Conservation (phyloP, 805 yeast genomes). For the Zygosaccharomyces rouxii region DNA sequence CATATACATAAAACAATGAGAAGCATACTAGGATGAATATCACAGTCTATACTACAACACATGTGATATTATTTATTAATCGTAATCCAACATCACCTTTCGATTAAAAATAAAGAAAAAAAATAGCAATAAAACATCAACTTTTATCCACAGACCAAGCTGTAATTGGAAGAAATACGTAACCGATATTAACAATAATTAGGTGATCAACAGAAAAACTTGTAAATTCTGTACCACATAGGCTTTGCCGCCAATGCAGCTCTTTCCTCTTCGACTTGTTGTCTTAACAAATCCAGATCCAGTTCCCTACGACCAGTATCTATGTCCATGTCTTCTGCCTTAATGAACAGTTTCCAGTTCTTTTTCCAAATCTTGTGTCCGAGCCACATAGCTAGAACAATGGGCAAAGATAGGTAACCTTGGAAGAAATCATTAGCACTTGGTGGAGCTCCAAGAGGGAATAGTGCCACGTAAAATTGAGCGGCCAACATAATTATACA, state of each 20-base stretch:
- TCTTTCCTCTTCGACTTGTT: constrained; percentile 51
- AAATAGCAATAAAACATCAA: too few species aligned
- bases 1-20: too few species aligned
- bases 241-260: constrained; percentile 43
- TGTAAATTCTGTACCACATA: constrained; percentile 41
- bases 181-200: not conserved
- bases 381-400: constrained; percentile 52
- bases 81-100: too few species aligned
- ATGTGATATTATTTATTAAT: too few species aligned
- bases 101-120: too few species aligned
- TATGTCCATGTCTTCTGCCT: constrained; percentile 50
- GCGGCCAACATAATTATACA: constrained; percentile 61
- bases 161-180: not conserved
- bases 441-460: constrained; percentile 54
- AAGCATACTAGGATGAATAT: too few species aligned
- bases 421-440: constrained; percentile 59
- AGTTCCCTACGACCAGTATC: constrained; percentile 59
- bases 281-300: constrained; percentile 49
- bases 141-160: not conserved
- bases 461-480: constrained; percentile 79
- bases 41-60: too few species aligned
- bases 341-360: constrained; percentile 40
- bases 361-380: constrained; percentile 54
- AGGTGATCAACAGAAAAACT: constrained; percentile 44
- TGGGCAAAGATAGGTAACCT: constrained; percentile 60